These are phyloP conservation scores for Neonothopanus nambi DNA, from an alignment of 1,284 basidiomycete species.

Conservation along the genomic window DNA sequence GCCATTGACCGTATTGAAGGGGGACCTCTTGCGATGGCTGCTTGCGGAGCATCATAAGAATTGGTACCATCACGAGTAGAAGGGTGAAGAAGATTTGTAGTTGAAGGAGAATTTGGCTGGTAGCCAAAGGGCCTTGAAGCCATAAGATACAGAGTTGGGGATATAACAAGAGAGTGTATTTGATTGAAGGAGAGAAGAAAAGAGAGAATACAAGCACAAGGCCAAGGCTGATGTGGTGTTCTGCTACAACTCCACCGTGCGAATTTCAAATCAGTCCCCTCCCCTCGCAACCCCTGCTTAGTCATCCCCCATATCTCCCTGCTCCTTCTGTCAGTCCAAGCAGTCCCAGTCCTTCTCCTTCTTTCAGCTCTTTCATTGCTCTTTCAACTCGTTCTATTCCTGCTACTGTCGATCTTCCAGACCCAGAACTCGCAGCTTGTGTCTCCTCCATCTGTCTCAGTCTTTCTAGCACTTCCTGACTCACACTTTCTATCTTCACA, in stretches of 20 bases:
- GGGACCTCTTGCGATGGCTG: slow-evolving; percentile 41
- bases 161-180: neutral
- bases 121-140: slow-evolving; percentile 21
- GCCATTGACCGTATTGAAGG: slow-evolving; percentile 36
- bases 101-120: slow-evolving; percentile 45
- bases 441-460: slow-evolving; percentile 52
- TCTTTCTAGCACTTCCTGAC: slow-evolving; percentile 48
- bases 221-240: no score
- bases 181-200: slow-evolving; percentile 5
- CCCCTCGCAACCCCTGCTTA: no score
- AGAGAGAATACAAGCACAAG: neutral
- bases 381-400: slow-evolving; percentile 45
- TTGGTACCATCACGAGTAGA: slow-evolving; percentile 22
- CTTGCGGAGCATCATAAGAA: slow-evolving; percentile 38
- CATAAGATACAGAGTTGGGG: slow-evolving; percentile 1
- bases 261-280: no score
- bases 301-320: slow-evolving; percentile 21
- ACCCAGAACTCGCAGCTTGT: slow-evolving; percentile 35
- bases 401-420: neutral
- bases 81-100: slow-evolving; percentile 52
- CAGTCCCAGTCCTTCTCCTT: slow-evolving; percentile 34
- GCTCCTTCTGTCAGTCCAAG: slow-evolving; percentile 46
- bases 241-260: no score
- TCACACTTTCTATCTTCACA: slow-evolving; percentile 41
- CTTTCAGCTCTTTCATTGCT: slow-evolving; percentile 39